Percentiles rank a stretch among this genome's conserved stretches.
These are phyloP conservation scores for Jackrogersella minutella DNA, from an alignment of 495 filamentous ascomycete genomes.

Conservation along the genomic window DNA sequence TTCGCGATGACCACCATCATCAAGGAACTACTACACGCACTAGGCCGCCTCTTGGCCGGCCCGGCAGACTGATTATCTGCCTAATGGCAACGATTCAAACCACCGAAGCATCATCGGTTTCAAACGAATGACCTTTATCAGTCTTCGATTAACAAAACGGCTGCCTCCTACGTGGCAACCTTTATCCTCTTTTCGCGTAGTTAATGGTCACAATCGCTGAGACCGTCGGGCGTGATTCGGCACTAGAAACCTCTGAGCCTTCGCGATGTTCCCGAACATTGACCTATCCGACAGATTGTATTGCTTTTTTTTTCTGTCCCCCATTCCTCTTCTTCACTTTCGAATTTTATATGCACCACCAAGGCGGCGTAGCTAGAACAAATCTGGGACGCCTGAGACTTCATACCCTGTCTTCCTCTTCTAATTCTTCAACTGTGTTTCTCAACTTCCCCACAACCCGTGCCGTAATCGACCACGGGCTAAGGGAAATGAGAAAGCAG, in stretches of 20 bases:
- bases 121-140: slow-evolving; percentile 23
- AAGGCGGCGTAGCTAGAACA: slow-evolving; percentile 4
- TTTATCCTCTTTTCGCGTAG: slow-evolving; percentile 10
- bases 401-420: slow-evolving; percentile 2
- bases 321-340: slow-evolving; percentile 9
- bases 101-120: slow-evolving; percentile 26
- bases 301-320: slow-evolving; percentile 10
- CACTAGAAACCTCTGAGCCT: slow-evolving; percentile 3
- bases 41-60: slow-evolving; percentile 31
- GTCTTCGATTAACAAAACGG: slow-evolving; percentile 9
- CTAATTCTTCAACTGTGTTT: slow-evolving; percentile 22
- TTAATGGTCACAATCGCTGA: slow-evolving; percentile 3
- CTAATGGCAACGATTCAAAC: slow-evolving; percentile 22
- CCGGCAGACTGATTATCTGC: slow-evolving; percentile 28
- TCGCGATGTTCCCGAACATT: slow-evolving; percentile 15
- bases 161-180: slow-evolving; percentile 18
- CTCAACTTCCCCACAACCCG: slow-evolving; percentile 31
- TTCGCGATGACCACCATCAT: slow-evolving; percentile 14
- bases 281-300: slow-evolving; percentile 24
- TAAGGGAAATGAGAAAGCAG: slow-evolving; percentile 19
- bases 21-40: slow-evolving; percentile 8
- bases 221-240: slow-evolving; percentile 16
- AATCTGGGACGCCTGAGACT: slow-evolving; percentile 7
- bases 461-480: slow-evolving; percentile 2
- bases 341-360: slow-evolving; percentile 14